phyloP scores from a whole-genome alignment of 2,329 filamentous ascomycete species.

The Bimuria novae-zelandiae region DNA sequence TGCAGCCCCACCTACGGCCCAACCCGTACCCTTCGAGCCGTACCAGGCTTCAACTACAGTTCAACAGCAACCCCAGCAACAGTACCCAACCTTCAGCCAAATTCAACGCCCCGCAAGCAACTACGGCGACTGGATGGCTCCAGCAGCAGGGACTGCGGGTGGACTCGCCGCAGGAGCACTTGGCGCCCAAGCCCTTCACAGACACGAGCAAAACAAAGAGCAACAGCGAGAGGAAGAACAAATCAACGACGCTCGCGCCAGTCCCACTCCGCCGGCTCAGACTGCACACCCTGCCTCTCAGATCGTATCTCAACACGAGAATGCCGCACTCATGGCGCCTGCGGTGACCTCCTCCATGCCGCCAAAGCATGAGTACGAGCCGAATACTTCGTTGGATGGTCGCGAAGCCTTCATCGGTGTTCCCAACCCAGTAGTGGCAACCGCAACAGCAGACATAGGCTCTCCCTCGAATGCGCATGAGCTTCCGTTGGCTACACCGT shows the following conservation, averaged over 20 bases:
- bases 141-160: conserved; percentile 53
- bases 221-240: conserved; percentile 17
- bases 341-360: neutral
- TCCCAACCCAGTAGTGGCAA: conserved; percentile 18
- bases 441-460: conserved; percentile 6
- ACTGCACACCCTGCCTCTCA: neutral
- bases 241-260: conserved; percentile 2
- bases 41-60: neutral
- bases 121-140: conserved; percentile 61
- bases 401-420: conserved; percentile 8
- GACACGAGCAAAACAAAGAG: conserved; percentile 28
- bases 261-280: neutral
- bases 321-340: neutral
- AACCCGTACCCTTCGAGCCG: conserved; percentile 1
- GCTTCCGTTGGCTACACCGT: neutral
- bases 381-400: conserved; percentile 1
- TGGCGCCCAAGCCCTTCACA: conserved; percentile 41
- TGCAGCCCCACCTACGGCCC: conserved; percentile 2
- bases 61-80: conserved; percentile 17
- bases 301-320: neutral
- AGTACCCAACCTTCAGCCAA: conserved; percentile 9
- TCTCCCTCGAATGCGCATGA: conserved; percentile 15
- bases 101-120: conserved; percentile 46
- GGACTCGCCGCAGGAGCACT: conserved; percentile 49
- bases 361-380: conserved; percentile 1